phyloP scores from a whole-genome alignment of 2,329 filamentous ascomycete genomes.

The Penicillium sp. region DNA sequence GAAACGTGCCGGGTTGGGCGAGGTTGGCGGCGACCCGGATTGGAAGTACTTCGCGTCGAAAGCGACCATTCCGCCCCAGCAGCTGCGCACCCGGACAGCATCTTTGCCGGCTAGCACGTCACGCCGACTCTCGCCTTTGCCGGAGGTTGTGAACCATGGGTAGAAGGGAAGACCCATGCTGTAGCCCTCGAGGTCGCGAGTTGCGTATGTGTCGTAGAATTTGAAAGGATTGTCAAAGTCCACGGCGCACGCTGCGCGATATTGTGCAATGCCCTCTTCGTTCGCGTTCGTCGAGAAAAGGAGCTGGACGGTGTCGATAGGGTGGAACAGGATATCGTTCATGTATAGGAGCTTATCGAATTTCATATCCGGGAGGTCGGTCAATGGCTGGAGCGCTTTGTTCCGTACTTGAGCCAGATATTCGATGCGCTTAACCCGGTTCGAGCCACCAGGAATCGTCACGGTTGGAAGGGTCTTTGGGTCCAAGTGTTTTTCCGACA shows the following conservation, averaged over 20 bases:
- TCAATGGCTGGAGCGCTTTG: slow-evolving; percentile 65
- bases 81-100: slow-evolving; percentile 69
- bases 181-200: slow-evolving; percentile 69
- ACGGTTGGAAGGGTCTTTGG: slow-evolving; percentile 60
- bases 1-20: slow-evolving; percentile 52
- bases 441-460: slow-evolving; percentile 62
- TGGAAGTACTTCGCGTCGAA: slow-evolving; percentile 52
- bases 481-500: slow-evolving; percentile 62
- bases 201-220: slow-evolving; percentile 77
- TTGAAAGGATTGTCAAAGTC: slow-evolving; percentile 74
- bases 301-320: slow-evolving; percentile 59
- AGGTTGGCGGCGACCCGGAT: slow-evolving; percentile 26
- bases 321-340: slow-evolving; percentile 69
- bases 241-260: slow-evolving; percentile 72
- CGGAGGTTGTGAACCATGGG: slow-evolving; percentile 65
- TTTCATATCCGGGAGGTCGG: slow-evolving; percentile 44
- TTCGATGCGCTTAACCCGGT: slow-evolving; percentile 70
- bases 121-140: slow-evolving; percentile 55
- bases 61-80: slow-evolving; percentile 74
- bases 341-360: slow-evolving; percentile 62
- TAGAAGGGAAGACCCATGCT: slow-evolving; percentile 70
- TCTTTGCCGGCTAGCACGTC: slow-evolving; percentile 62
- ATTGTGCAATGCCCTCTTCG: slow-evolving; percentile 55
- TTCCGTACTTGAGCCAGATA: slow-evolving; percentile 75
- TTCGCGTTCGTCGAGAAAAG: slow-evolving; percentile 63